These are phyloP conservation scores for Suillus subluteus DNA, from an alignment of 768 basidiomycete species.

Conservation along the genomic window DNA sequence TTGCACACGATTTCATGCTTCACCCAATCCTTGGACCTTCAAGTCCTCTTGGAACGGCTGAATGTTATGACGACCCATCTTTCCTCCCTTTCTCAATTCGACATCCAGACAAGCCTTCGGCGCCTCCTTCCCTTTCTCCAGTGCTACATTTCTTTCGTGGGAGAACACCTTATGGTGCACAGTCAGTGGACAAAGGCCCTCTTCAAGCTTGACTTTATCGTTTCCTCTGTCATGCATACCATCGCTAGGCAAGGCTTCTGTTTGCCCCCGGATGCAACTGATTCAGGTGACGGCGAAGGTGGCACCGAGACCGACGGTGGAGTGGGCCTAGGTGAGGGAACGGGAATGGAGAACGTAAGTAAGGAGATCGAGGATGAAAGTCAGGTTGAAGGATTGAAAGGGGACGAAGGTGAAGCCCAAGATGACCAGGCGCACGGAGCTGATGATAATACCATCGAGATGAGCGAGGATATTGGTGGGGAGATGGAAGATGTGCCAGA, in stretches of 20 bases:
- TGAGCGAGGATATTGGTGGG: constrained; percentile 89
- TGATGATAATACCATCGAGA: constrained; percentile 83
- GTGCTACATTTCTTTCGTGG: constrained; percentile 58
- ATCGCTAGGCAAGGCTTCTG: constrained; percentile 91
- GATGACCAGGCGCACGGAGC: constrained; percentile 43
- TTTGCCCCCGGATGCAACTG: constrained; percentile 76
- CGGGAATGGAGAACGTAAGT: constrained; percentile 85
- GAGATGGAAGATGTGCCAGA: constrained; percentile 83
- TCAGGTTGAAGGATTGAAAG: constrained; percentile 92
- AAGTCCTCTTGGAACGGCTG: constrained; percentile 45
- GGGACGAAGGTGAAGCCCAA: constrained; percentile 51
- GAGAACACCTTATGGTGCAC: constrained; percentile 58
- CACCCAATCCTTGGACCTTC: constrained; percentile 52
- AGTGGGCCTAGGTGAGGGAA: constrained; percentile 87
- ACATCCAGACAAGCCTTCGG: constrained; percentile 40
- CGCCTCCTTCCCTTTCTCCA: constrained; percentile 78
- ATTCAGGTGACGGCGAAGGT: constrained; percentile 48
- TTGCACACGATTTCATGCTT: constrained; percentile 47
- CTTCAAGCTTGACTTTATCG: constrained; percentile 83
- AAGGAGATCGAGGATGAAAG: constrained; percentile 96
- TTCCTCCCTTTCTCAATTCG: constrained; percentile 34
- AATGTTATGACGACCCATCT: constrained; percentile 43
- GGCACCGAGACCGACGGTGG: constrained; percentile 62
- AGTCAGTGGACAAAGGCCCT: constrained; percentile 72
- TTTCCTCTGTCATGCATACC: constrained; percentile 73